These are phyloP conservation scores for Byssoonygena ceratinophila DNA, from an alignment of 2,329 filamentous ascomycete species.

Conservation along the genomic window DNA sequence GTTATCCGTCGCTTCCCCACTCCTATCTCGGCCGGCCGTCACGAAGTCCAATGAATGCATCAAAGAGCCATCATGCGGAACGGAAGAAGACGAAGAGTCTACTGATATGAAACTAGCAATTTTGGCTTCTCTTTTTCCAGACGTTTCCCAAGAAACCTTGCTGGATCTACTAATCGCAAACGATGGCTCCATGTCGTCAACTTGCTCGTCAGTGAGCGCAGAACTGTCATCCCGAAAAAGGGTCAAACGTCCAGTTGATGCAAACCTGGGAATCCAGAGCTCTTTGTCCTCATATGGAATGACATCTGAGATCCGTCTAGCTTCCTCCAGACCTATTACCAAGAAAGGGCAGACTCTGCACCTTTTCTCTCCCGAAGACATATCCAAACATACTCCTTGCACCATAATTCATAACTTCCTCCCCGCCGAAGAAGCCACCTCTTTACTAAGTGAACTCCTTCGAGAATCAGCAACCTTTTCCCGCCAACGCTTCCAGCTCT, in stretches of 20 bases:
- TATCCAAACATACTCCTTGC: constrained; percentile 76
- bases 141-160: constrained; percentile 53
- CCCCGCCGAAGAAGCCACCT: constrained; percentile 57
- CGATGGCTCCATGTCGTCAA: constrained; percentile 62
- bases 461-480: constrained; percentile 61
- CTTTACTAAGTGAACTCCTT: constrained; percentile 64
- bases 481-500: constrained; percentile 67
- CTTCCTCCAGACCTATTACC: constrained; percentile 42
- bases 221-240: constrained; percentile 17
- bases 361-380: constrained; percentile 68
- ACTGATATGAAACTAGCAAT: constrained; percentile 86
- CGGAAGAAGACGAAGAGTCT: constrained; percentile 53
- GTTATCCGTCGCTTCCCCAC: constrained; percentile 13
- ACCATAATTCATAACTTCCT: constrained; percentile 90
- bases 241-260: constrained; percentile 30
- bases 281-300: constrained; percentile 44
- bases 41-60: neutral
- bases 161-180: constrained; percentile 69
- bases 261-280: constrained; percentile 48
- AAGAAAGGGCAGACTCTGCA: constrained; percentile 75
- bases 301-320: constrained; percentile 14
- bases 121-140: constrained; percentile 64
- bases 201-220: constrained; percentile 46
- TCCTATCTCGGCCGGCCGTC: constrained; percentile 2
- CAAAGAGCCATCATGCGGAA: constrained; percentile 11